These are phyloP conservation scores for Boletellus ananiceps DNA, from an alignment of 768 basidiomycete species.

Conservation along the genomic window DNA sequence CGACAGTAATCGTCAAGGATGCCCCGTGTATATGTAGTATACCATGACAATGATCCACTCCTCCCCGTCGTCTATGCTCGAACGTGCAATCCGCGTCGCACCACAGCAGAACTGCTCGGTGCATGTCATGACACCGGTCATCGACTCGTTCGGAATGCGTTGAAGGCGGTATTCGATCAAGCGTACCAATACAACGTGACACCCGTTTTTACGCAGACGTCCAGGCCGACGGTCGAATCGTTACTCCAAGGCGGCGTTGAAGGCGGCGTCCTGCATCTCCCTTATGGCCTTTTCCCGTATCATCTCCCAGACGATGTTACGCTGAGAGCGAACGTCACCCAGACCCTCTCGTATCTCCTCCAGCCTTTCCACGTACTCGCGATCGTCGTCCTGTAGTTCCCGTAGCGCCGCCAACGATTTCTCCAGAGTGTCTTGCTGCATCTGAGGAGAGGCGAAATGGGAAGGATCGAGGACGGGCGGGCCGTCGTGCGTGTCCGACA, in stretches of 20 bases:
- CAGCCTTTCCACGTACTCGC: slow-evolving; percentile 81
- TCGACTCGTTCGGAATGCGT: not conserved
- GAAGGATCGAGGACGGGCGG: slow-evolving; percentile 51
- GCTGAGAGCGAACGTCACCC: slow-evolving; percentile 68
- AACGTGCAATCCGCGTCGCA: not conserved
- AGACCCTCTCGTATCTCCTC: slow-evolving; percentile 80
- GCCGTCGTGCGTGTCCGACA: slow-evolving; percentile 47
- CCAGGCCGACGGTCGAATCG: not conserved
- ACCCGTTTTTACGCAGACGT: not conserved
- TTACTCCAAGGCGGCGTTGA: slow-evolving; percentile 30
- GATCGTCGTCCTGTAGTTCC: slow-evolving; percentile 81
- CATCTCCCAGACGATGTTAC: slow-evolving; percentile 71
- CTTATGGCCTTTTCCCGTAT: slow-evolving; percentile 70
- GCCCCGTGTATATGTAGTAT: slow-evolving; percentile 13
- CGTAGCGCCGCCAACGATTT: slow-evolving; percentile 69
- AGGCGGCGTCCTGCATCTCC: slow-evolving; percentile 67
- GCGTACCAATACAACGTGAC: not conserved
- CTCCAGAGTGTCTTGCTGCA: slow-evolving; percentile 67
- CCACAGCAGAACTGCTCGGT: no score
- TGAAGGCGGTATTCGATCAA: not conserved
- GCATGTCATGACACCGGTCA: not conserved
- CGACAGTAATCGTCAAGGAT: slow-evolving; percentile 6
- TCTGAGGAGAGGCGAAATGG: slow-evolving; percentile 59
- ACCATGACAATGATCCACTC: not conserved
- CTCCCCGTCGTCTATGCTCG: not conserved